A percentile compares a stretch with the other conserved stretches of the same genome.
These are phyloP conservation scores for Pestalotiopsis sp. DNA, from an alignment of 2,329 filamentous ascomycete genomes.

Conservation along the genomic window DNA sequence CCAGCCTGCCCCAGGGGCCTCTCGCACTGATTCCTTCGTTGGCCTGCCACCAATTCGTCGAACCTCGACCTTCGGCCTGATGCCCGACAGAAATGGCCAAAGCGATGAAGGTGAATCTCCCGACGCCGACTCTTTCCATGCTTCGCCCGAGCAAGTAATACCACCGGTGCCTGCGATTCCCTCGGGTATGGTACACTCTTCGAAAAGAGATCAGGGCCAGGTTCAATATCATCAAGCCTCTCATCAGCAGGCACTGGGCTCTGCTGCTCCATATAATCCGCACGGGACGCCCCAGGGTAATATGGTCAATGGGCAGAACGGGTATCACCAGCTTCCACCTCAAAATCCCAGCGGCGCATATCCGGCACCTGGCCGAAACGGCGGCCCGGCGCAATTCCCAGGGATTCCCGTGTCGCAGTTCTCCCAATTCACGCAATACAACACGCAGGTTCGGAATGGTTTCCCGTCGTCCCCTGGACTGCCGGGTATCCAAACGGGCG, in stretches of 20 bases:
- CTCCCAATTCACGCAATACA: slow-evolving; percentile 17
- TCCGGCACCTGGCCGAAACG: neutral
- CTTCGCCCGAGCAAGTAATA: slow-evolving; percentile 23
- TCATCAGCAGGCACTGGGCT: slow-evolving; percentile 1
- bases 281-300: slow-evolving; percentile 15
- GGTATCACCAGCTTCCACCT: slow-evolving; percentile 10
- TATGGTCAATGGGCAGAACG: slow-evolving; percentile 18
- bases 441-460: slow-evolving; percentile 19
- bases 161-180: slow-evolving; percentile 17
- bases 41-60: slow-evolving; percentile 62
- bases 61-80: slow-evolving; percentile 56
- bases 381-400: slow-evolving; percentile 1
- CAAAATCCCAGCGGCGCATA: slow-evolving; percentile 17
- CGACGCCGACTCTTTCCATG: slow-evolving; percentile 24
- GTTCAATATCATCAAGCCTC: slow-evolving; percentile 2
- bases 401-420: slow-evolving; percentile 9
- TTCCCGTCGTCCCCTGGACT: slow-evolving; percentile 22
- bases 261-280: slow-evolving; percentile 20
- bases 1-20: slow-evolving; percentile 29
- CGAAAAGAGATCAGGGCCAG: neutral
- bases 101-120: slow-evolving; percentile 35
- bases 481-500: slow-evolving; percentile 23
- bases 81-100: slow-evolving; percentile 33
- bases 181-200: neutral
- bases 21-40: slow-evolving; percentile 53